Percentiles rank a stretch among this genome's conserved stretches.
Conservation (phyloP, 441 rosid species). For the Erodium trifolium region DNA sequence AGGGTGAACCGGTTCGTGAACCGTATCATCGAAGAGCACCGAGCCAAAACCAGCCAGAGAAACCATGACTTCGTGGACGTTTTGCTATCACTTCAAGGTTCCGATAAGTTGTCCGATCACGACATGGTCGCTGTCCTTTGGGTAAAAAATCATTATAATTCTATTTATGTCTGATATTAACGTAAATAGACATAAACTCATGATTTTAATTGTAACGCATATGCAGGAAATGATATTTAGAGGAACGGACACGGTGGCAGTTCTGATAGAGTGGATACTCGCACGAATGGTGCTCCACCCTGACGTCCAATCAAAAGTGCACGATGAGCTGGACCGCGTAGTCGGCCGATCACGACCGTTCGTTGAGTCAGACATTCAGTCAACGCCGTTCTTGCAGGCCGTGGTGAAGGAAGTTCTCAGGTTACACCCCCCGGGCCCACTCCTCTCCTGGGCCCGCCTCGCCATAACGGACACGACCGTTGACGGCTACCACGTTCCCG, state of each 20-base stretch:
- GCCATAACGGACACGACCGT: constrained; percentile 12
- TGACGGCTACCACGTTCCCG: constrained; percentile 14
- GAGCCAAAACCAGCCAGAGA: not conserved
- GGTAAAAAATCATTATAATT: constrained; percentile 9
- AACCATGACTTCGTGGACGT: constrained; percentile 19
- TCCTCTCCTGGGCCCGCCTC: constrained; percentile 23
- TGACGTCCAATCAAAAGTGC: constrained; percentile 19
- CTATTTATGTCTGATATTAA: too few species aligned
- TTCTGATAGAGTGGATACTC: constrained; percentile 19
- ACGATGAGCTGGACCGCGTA: constrained; percentile 21
- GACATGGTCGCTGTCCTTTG: constrained; percentile 24
- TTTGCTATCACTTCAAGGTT: constrained; percentile 18
- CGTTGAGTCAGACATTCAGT: constrained; percentile 14
- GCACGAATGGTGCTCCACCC: constrained; percentile 22
- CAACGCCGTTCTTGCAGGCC: constrained; percentile 13
- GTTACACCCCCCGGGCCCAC: constrained; percentile 25
- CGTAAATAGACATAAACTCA: too few species aligned
- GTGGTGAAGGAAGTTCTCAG: constrained; percentile 21
- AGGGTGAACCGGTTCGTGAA: constrained; percentile 18
- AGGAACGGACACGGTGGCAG: constrained; percentile 10
- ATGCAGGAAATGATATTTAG: constrained; percentile 20
- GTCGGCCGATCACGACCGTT: constrained; percentile 16
- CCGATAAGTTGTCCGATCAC: constrained; percentile 15
- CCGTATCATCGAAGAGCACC: constrained; percentile 18
- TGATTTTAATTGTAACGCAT: too few species aligned